Base-by-base conservation (phyloP, 2,329 filamentous ascomycete genomes). In the Fusarium liriodendri region DNA sequence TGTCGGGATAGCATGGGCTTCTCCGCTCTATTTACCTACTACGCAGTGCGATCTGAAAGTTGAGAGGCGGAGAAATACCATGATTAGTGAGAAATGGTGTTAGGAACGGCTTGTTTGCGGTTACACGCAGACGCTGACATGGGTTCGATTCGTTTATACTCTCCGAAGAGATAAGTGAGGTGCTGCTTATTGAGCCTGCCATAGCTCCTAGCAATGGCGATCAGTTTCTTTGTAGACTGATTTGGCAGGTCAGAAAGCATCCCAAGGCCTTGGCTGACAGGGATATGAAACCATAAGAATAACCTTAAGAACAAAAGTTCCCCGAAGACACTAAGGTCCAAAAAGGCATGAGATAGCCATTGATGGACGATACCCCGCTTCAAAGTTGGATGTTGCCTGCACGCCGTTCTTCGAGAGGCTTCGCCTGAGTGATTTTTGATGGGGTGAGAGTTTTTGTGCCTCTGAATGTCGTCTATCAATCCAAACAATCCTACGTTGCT, bases 281-380 rank as follows among this genome's bases (percentile, higher is more conserved):
- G 72, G 72, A 59, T 74, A 16, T 38, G 42, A 9, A 74, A 71
- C 52, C 59, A 63, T 66, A 62, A 38, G 42, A 72, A 74, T 74
- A 74, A 74, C 64, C 71, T 74, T 74, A 74, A 70, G 22, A 22
- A 35, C 72, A 74, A 74, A 74, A 74, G 72, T 74, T 60, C 72
- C 65, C 52, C n/a, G 6, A 16, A 2, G 3, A 11, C 64, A 29
- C 71, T 72, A 72, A 63, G 35, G 29, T 58, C 20, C 20, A 10
- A 63, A 66, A 37, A 62, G 68, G 66, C 45, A 70, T 58, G 68
- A 65, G 66, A 37, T 33, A n/a, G 42, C 18, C 40, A 22, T 32
- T 9, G 20, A 25, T 22, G 35, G 27, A 32, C 29, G 29, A 29
- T 58, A 58, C 33, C 35, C 55, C 55, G 55, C 55, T 25, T 18